Conservation (phyloP, 805 yeast genomes). For the Saturnispora silvae region DNA sequence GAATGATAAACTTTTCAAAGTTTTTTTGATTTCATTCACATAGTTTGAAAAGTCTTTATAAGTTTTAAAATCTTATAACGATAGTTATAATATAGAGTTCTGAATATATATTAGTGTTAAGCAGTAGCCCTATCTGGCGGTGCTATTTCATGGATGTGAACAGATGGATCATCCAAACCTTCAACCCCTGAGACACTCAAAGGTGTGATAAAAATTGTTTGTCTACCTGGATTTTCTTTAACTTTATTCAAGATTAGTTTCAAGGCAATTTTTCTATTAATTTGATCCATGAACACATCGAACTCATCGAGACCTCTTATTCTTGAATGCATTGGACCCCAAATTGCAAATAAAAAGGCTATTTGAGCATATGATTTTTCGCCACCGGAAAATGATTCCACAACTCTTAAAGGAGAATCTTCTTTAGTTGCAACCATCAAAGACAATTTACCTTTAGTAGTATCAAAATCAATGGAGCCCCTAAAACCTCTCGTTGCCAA, state of each 20-base stretch:
- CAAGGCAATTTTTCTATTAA: conserved; percentile 74
- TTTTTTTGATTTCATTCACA: no score
- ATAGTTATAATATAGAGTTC: not conserved
- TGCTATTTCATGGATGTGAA: conserved; percentile 52
- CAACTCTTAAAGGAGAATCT: conserved; percentile 51
- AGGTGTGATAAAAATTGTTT: conserved; percentile 89
- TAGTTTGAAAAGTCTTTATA: not conserved
- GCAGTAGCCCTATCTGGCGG: conserved; percentile 25
- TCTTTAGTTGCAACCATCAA: conserved; percentile 54
- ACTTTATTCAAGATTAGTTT: conserved; percentile 62
- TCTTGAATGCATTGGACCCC: conserved; percentile 86
- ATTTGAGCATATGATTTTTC: conserved; percentile 92
- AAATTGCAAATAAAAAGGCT: conserved; percentile 75
- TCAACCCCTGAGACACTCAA: conserved; percentile 72
- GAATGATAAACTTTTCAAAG: not conserved
- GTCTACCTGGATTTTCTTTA: conserved; percentile 53
- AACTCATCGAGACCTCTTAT: conserved; percentile 90
- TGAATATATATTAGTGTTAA: not conserved
- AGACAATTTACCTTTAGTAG: conserved; percentile 36
- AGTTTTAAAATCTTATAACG: not conserved
- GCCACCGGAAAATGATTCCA: conserved; percentile 88
- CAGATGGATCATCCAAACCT: conserved; percentile 41
- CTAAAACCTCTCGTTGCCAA: conserved; percentile 58
- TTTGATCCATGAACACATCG: conserved; percentile 96
- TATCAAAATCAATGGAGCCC: conserved; percentile 62